Percentiles rank a stretch among this genome's conserved stretches.
Evolutionary conservation across 2,329 filamentous ascomycete species (phyloP).

Genomic region (Fusarium tjaetaba): DNA sequence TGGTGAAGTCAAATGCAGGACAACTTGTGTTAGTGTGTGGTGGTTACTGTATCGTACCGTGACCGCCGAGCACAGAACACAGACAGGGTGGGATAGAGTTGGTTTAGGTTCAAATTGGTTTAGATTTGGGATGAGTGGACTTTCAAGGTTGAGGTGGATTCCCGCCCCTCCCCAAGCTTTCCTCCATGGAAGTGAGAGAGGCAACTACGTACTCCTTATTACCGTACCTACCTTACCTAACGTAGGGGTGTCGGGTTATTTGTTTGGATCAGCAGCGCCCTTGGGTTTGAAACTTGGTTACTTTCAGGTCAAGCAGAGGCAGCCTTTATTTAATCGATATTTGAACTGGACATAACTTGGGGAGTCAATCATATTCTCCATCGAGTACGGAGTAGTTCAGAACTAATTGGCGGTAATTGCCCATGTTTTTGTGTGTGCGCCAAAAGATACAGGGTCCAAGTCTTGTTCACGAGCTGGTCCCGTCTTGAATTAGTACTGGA

Average conservation of each 20-base stretch:
- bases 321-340: neutral
- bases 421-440: constrained; percentile 21
- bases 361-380: neutral
- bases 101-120: constrained; percentile 23
- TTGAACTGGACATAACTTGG: neutral
- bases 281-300: neutral
- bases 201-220: constrained; percentile 5
- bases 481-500: constrained; percentile 26
- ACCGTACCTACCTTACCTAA: neutral
- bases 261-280: neutral
- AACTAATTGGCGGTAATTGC: constrained; percentile 9
- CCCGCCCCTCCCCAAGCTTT: constrained; percentile 19
- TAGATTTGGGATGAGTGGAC: constrained; percentile 34
- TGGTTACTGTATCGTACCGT: constrained; percentile 26
- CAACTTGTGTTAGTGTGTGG: constrained; percentile 17
- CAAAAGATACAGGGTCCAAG: constrained; percentile 36
- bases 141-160: constrained; percentile 22
- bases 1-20: constrained; percentile 14
- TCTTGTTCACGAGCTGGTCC: constrained; percentile 35
- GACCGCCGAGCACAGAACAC: constrained; percentile 15
- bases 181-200: neutral
- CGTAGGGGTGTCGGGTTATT: neutral
- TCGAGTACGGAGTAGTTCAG: neutral
- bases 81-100: constrained; percentile 9
- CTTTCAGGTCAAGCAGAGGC: neutral